Evolutionary conservation across 257 asterid genomes (phyloP).

Genomic region (Cordia subcordata): DNA sequence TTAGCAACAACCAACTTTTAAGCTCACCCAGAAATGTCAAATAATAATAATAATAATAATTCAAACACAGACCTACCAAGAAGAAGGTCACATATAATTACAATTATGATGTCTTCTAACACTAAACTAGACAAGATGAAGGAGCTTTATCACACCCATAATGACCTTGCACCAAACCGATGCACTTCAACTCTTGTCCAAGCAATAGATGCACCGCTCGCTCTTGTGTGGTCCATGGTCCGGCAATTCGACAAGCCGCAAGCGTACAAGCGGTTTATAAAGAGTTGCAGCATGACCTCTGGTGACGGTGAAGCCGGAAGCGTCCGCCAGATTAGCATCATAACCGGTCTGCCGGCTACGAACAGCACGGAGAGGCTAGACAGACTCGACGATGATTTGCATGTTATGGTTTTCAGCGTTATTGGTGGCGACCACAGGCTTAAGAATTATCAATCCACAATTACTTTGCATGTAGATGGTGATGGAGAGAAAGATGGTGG

Average conservation of each 20-base stretch:
- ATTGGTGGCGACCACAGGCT: slow-evolving; percentile 54
- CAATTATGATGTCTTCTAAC: no score
- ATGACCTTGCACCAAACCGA: slow-evolving; percentile 18
- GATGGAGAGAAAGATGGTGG: not conserved
- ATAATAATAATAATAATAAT: no score
- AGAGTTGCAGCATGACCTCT: slow-evolving; percentile 25
- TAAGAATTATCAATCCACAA: slow-evolving; percentile 38
- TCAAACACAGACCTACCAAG: no score
- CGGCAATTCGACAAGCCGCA: slow-evolving; percentile 38
- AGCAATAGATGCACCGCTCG: slow-evolving; percentile 39
- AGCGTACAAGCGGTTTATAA: slow-evolving; percentile 40
- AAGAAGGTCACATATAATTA: no score
- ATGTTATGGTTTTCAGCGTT: slow-evolving; percentile 38
- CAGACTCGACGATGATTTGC: slow-evolving; percentile 46
- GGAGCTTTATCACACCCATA: slow-evolving; percentile 21
- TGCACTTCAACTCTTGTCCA: slow-evolving; percentile 37
- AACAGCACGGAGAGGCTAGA: slow-evolving; percentile 51
- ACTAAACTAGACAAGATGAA: slow-evolving; percentile 15
- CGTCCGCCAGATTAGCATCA: slow-evolving; percentile 34
- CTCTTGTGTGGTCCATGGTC: slow-evolving; percentile 46
- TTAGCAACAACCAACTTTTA: no score
- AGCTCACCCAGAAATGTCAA: no score
- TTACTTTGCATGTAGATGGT: slow-evolving; percentile 24
- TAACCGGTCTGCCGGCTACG: slow-evolving; percentile 49
- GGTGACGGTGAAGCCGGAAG: slow-evolving; percentile 46